Evolutionary conservation across 768 basidiomycete species (phyloP).

Genomic region (Pholiota molesta): DNA sequence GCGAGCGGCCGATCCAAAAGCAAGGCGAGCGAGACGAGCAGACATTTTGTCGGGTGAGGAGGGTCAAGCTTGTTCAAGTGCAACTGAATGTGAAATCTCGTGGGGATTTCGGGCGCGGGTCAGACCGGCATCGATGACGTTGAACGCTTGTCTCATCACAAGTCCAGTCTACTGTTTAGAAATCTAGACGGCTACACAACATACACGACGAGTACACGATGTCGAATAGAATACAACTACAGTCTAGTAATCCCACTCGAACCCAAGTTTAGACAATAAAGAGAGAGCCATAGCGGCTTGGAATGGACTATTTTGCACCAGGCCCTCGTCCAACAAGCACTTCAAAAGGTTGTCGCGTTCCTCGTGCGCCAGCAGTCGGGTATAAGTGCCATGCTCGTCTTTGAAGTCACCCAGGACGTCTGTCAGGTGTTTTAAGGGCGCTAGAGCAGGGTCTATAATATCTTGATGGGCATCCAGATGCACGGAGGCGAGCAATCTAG

Average conservation of each 20-base stretch:
- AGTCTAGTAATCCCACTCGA: constrained; percentile 15
- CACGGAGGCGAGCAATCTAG: neutral
- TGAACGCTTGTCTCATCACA: neutral
- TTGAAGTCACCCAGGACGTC: constrained; percentile 31
- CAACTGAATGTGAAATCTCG: constrained; percentile 16
- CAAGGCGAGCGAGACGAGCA: constrained; percentile 39
- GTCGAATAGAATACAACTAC: neutral
- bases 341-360: constrained; percentile 29
- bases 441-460: constrained; percentile 25
- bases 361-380: constrained; percentile 18
- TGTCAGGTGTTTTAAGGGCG: constrained; percentile 39
- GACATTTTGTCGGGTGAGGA: constrained; percentile 33
- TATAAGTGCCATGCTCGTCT: constrained; percentile 24
- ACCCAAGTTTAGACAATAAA: constrained; percentile 41
- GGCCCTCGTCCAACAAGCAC: constrained; percentile 35
- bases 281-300: constrained; percentile 52
- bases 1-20: constrained; percentile 36
- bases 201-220: too few relatives aligned
- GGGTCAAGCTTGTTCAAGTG: constrained; percentile 15
- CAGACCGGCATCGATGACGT: constrained; percentile 37
- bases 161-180: neutral
- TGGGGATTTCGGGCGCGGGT: constrained; percentile 33
- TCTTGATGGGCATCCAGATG: constrained; percentile 3
- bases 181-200: too few relatives aligned
- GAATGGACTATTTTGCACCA: constrained; percentile 41